Evolutionary conservation across 2,329 filamentous ascomycete species (phyloP), one percentile per base, ranked within the genome.

Genomic region (Fusarium sp.): DNA sequence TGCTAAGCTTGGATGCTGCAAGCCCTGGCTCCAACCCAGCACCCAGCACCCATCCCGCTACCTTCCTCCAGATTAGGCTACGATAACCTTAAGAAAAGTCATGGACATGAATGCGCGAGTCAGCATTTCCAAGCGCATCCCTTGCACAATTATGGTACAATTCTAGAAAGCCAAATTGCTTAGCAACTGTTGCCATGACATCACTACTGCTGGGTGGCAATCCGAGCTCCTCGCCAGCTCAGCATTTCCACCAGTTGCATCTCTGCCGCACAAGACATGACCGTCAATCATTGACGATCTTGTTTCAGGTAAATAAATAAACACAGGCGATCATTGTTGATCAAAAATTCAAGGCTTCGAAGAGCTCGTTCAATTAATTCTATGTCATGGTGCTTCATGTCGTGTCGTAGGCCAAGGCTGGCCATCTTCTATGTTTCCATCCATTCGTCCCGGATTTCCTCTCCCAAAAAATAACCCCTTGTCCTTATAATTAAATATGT

Each of bases 381-480:
- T 66, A 54, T 66, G 25, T 49, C 45, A 40, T 60, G 14, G 42
- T 48, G 27, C 50, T 51, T 66, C 63, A 42, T 66, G 40, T 54
- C 43, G 30, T 21, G 23, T 65, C 51, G 18, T 66, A 14, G 48
- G 37, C 54, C 41, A 30, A 10, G 13, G 14, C 48, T 34, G 43
- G 63, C 28, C 42, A 16, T 32, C 16, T 9, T 59, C 63, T 64
- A 25, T 53, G n/a, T 40, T 32, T 46, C 59, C 42, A 14, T 12
- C 40, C 28, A 23, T 16, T 20, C 12, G 20, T 23, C 5, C 27
- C 45, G 32, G 50, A 18, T 42, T 34, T 45, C 28, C 40, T 13
- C 16, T 20, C 20, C 42, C 7, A 25, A 63, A 11, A 50, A 14
- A 65, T 47, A 14, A 14, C 14, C n/a, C 14, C 13, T 16, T 45